Percentiles rank a stretch among this genome's conserved stretches.
These are phyloP conservation scores for Candida sp. DNA, from an alignment of 1,139 yeast genomes.

Conservation along the genomic window DNA sequence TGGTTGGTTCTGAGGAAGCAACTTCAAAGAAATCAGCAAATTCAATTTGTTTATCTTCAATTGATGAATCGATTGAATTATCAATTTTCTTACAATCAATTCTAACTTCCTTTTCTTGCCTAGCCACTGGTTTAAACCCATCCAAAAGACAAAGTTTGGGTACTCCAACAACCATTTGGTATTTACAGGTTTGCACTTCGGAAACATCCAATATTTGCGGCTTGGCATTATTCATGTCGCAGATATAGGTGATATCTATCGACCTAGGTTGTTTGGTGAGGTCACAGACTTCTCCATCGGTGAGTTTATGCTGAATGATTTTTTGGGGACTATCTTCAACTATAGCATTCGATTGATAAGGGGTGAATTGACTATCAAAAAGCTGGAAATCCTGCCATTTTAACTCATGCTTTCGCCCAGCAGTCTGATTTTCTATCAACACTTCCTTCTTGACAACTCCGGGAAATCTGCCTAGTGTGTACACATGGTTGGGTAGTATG, in stretches of 20 bases:
- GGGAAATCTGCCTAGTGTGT: slow-evolving; percentile 43
- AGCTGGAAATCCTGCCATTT: slow-evolving; percentile 16
- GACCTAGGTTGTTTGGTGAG: slow-evolving; percentile 61
- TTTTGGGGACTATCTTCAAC: slow-evolving; percentile 14
- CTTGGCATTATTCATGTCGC: slow-evolving; percentile 44
- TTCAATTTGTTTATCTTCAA: slow-evolving; percentile 5
- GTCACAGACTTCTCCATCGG: slow-evolving; percentile 71
- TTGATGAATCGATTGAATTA: slow-evolving; percentile 9
- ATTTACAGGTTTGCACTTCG: slow-evolving; percentile 74
- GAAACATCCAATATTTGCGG: slow-evolving; percentile 42
- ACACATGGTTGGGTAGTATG: slow-evolving; percentile 35
- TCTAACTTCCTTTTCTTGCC: slow-evolving; percentile 32
- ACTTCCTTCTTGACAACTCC: slow-evolving; percentile 17
- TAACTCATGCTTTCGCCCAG: slow-evolving; percentile 9
- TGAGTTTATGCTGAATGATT: slow-evolving; percentile 50
- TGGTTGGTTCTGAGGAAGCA: slow-evolving; percentile 5
- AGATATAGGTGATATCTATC: slow-evolving; percentile 63
- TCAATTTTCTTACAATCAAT: slow-evolving; percentile 40
- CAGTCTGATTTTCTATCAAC: slow-evolving; percentile 22
- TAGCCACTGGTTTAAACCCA: slow-evolving; percentile 41
- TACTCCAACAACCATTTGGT: slow-evolving; percentile 56
- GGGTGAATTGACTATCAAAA: slow-evolving; percentile 17
- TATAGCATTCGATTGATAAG: slow-evolving; percentile 7
- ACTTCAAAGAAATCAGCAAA: slow-evolving; percentile 9
- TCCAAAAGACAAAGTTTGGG: slow-evolving; percentile 56